A percentile compares a stretch with the other conserved stretches of the same genome.
phyloP scores from a whole-genome alignment of 768 basidiomycete species.

The Amylocystis lapponica region DNA sequence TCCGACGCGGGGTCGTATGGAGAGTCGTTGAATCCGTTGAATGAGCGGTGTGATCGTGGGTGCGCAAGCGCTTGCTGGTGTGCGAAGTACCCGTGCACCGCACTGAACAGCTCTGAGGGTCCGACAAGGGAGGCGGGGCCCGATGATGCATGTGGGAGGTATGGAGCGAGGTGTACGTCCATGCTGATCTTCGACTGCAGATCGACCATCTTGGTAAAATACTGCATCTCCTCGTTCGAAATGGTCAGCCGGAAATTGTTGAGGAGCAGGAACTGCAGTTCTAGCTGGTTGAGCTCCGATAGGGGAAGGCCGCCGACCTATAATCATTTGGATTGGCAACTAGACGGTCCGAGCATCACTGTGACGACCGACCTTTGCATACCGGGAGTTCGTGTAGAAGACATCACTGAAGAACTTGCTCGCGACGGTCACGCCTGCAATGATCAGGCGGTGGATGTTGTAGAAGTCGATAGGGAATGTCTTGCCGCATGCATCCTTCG shows the following conservation, averaged over 20 bases:
- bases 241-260: constrained; percentile 94
- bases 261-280: constrained; percentile 92
- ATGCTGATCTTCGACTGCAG: constrained; percentile 14
- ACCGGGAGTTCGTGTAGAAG: constrained; percentile 97
- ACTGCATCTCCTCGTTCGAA: constrained; percentile 86
- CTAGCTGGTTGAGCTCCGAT: constrained; percentile 90
- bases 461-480: constrained; percentile 93
- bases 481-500: constrained; percentile 39
- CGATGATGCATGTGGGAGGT: constrained; percentile 17
- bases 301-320: constrained; percentile 95
- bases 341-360: too few relatives aligned
- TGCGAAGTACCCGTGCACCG: constrained; percentile 48
- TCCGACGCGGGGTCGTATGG: constrained; percentile 16
- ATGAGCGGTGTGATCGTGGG: background rate
- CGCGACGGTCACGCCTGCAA: constrained; percentile 98
- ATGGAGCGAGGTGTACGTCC: constrained; percentile 52
- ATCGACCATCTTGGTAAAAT: constrained; percentile 62
- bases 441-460: constrained; percentile 95
- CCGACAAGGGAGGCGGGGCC: constrained; percentile 23
- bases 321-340: too few relatives aligned
- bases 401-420: constrained; percentile 99
- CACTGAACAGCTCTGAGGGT: constrained; percentile 46
- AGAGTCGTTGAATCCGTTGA: constrained; percentile 3
- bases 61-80: constrained; percentile 19
- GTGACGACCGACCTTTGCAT: constrained; percentile 94